Percentiles rank a stretch among this genome's conserved stretches.
Evolutionary conservation across 208 protist genomes (phyloP).

Genomic region (Trypanosoma vivax): DNA sequence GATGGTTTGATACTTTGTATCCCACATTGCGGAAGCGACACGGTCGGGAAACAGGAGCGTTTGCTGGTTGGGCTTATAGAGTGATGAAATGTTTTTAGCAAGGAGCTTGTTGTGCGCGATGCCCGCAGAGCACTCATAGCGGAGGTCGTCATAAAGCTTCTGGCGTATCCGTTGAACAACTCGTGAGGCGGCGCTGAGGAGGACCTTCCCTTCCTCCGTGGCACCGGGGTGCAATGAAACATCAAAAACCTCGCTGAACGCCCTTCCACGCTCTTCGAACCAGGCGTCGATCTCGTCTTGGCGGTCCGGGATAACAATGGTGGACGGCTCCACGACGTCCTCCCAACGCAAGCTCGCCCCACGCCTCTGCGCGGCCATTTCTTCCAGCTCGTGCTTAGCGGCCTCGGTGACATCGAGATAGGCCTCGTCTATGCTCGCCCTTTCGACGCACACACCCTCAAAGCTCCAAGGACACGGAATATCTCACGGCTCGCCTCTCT

Average conservation of each 20-base stretch:
- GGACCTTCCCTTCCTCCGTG: constrained; percentile 34
- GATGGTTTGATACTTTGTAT: constrained; percentile 39
- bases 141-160: constrained; percentile 47
- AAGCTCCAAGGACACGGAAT: constrained; percentile 48
- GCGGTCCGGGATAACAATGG: constrained; percentile 44
- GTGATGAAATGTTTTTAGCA: constrained; percentile 72
- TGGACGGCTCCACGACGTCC: constrained; percentile 48
- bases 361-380: constrained; percentile 14
- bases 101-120: constrained; percentile 81
- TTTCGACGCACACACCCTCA: constrained; percentile 56
- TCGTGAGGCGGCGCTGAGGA: constrained; percentile 53
- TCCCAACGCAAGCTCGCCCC: constrained; percentile 19
- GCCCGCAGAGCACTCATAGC: constrained; percentile 82
- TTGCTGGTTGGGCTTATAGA: constrained; percentile 84
- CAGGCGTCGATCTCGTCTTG: constrained; percentile 46
- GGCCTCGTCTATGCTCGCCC: constrained; percentile 82
- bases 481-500: constrained; percentile 66
- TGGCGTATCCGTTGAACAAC: constrained; percentile 57
- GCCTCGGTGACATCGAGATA: constrained; percentile 81
- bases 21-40: constrained; percentile 48
- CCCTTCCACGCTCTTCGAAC: constrained; percentile 32
- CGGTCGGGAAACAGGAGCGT: constrained; percentile 62
- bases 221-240: constrained; percentile 33
- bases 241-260: constrained; percentile 46
- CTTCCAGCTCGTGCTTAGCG: constrained; percentile 34